phyloP scores from a whole-genome alignment of 2,329 filamentous ascomycete genomes.

The Alternaria sp. region DNA sequence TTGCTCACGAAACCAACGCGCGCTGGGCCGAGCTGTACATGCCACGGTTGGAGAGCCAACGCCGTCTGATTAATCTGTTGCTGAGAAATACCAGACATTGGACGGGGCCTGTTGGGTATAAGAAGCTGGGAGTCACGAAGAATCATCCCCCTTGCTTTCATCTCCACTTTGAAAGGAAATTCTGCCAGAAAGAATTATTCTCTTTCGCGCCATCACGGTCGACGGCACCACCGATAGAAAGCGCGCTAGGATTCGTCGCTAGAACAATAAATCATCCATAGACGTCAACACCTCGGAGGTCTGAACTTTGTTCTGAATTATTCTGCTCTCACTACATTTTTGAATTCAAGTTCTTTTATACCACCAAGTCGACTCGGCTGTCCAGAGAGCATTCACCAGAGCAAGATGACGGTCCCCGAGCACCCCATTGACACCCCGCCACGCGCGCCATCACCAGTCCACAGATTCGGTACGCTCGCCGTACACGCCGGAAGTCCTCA shows the following conservation, averaged over 20 bases:
- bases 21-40: conserved; percentile 20
- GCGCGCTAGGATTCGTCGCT: conserved; percentile 25
- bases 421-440: conserved; percentile 76
- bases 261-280: conserved; percentile 22
- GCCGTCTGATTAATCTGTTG: conserved; percentile 31
- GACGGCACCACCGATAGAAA: conserved; percentile 8
- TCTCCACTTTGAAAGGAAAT: conserved; percentile 4
- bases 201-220: conserved; percentile 3
- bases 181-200: conserved; percentile 4
- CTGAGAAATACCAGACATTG: conserved; percentile 32
- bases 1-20: conserved; percentile 38
- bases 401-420: conserved; percentile 52
- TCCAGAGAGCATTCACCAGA: not conserved
- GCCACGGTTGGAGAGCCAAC: conserved; percentile 14
- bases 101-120: conserved; percentile 11
- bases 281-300: conserved; percentile 16
- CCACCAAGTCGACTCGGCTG: not conserved
- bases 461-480: conserved; percentile 89
- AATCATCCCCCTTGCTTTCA: not conserved
- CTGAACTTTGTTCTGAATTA: not conserved
- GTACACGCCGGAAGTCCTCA: conserved; percentile 93
- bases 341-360: not conserved
- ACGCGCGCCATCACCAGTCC: conserved; percentile 74
- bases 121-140: conserved; percentile 9
- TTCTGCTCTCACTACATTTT: not conserved